phyloP scores from a whole-genome alignment of 2,329 filamentous ascomycete genomes.

The Intubia oerlemansii region DNA sequence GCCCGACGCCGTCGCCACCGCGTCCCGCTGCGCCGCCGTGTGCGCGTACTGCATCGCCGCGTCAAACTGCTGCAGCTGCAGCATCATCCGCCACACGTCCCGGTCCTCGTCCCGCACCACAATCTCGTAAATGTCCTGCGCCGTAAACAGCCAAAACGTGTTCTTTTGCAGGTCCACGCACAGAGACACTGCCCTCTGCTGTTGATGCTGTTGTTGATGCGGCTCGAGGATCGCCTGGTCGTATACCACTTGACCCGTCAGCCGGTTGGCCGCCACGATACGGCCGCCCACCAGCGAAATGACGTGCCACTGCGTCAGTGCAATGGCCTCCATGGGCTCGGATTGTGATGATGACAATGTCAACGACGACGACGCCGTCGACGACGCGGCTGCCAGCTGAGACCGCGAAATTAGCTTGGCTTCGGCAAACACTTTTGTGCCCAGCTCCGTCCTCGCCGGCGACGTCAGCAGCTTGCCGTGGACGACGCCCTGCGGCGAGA shows the following conservation, averaged over 20 bases:
- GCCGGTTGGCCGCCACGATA: constrained; percentile 65
- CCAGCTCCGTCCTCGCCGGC: constrained; percentile 40
- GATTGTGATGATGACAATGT: no score
- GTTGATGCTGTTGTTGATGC: no score
- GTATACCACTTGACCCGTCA: constrained; percentile 71
- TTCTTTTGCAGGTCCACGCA: constrained; percentile 84
- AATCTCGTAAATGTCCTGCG: constrained; percentile 81
- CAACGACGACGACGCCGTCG: no score
- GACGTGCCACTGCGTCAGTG: constrained; percentile 86
- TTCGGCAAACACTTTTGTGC: constrained; percentile 54
- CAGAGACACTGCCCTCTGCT: constrained; percentile 62
- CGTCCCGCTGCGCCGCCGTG: constrained; percentile 64
- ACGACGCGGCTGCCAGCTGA: constrained; percentile 46
- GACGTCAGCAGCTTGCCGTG: constrained; percentile 57
- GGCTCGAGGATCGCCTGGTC: constrained; percentile 70
- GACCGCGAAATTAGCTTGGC: constrained; percentile 58
- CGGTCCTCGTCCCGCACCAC: constrained; percentile 76
- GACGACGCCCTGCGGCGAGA: constrained; percentile 68
- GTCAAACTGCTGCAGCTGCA: constrained; percentile 72
- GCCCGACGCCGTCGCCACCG: constrained; percentile 76
- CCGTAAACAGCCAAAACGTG: constrained; percentile 92
- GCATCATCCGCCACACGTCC: constrained; percentile 87
- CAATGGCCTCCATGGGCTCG: constrained; percentile 62
- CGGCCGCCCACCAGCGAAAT: constrained; percentile 63
- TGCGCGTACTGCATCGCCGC: constrained; percentile 69